Evolutionary conservation across 2,329 filamentous ascomycete species (phyloP).

Genomic region (Hymenoscyphus occultus): DNA sequence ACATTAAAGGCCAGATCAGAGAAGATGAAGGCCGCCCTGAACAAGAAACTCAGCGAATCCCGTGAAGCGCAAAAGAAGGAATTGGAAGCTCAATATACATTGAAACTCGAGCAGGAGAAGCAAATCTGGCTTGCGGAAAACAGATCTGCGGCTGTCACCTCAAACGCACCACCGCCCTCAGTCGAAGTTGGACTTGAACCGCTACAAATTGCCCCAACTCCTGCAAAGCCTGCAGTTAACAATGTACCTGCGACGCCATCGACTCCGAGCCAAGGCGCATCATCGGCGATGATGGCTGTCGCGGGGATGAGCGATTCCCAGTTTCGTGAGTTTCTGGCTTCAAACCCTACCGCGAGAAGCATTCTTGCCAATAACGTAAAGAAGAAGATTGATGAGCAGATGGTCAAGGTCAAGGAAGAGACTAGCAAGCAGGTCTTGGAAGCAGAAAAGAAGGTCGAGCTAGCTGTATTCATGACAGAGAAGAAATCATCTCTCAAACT

Average conservation of each 20-base stretch:
- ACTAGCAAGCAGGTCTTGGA: conserved; percentile 48
- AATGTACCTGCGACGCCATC: conserved; percentile 16
- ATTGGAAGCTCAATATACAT: conserved; percentile 44
- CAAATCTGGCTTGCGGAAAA: conserved; percentile 60
- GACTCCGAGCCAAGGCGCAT: conserved; percentile 26
- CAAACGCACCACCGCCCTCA: conserved; percentile 6
- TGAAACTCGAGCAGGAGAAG: conserved; percentile 60
- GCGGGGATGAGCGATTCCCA: conserved; percentile 49
- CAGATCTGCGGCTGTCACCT: conserved; percentile 24
- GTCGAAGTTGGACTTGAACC: conserved; percentile 8
- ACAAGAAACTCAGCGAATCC: conserved; percentile 62
- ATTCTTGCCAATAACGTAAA: conserved; percentile 63
- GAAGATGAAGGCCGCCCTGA: conserved; percentile 65
- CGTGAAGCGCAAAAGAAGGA: conserved; percentile 53
- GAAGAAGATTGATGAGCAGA: conserved; percentile 65
- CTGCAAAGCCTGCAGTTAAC: conserved; percentile 37
- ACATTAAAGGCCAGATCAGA: conserved; percentile 65
- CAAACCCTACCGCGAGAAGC: conserved; percentile 52
- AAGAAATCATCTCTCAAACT: conserved; percentile 73
- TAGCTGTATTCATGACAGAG: conserved; percentile 65
- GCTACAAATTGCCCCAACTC: conserved; percentile 39
- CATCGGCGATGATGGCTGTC: conserved; percentile 9
- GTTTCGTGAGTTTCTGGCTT: conserved; percentile 54
- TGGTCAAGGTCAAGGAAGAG: conserved; percentile 57
- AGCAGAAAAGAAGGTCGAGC: conserved; percentile 46